Conservation (phyloP, 2,329 filamentous ascomycete genomes). For the Orbilia javanica region DNA sequence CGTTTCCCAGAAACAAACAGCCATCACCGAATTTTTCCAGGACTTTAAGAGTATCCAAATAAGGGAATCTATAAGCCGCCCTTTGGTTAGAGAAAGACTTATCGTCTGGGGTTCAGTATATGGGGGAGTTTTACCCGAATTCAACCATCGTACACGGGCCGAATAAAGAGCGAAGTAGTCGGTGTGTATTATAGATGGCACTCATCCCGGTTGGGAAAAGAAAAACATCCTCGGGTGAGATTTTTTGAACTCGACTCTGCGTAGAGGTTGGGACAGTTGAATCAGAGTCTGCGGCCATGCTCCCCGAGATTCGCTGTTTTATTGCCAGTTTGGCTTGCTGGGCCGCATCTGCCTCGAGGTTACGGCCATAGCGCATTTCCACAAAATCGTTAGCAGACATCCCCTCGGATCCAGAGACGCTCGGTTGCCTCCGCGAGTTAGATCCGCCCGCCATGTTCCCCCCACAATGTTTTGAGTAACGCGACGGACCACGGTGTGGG, state of each 20-base stretch:
- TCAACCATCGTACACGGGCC: conserved; percentile 81
- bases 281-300: conserved; percentile 74
- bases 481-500: conserved; percentile 60
- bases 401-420: conserved; percentile 65
- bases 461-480: conserved; percentile 59
- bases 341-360: conserved; percentile 83
- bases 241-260: conserved; percentile 71
- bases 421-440: background rate
- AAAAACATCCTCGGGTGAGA: conserved; percentile 88
- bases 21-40: conserved; percentile 94
- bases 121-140: conserved; percentile 72
- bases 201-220: conserved; percentile 94
- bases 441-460: conserved; percentile 58
- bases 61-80: conserved; percentile 75
- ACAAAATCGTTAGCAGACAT: conserved; percentile 78
- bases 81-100: background rate
- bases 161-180: conserved; percentile 75
- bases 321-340: conserved; percentile 87
- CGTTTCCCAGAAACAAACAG: conserved; percentile 86
- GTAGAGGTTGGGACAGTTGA: conserved; percentile 61
- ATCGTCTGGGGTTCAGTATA: background rate
- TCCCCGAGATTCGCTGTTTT: conserved; percentile 86
- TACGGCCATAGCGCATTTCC: conserved; percentile 93
- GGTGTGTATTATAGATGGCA: conserved; percentile 89
- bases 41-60: conserved; percentile 95